Evolutionary conservation across 2,329 filamentous ascomycete species (phyloP).

Genomic region (Cercospora nicotianae): DNA sequence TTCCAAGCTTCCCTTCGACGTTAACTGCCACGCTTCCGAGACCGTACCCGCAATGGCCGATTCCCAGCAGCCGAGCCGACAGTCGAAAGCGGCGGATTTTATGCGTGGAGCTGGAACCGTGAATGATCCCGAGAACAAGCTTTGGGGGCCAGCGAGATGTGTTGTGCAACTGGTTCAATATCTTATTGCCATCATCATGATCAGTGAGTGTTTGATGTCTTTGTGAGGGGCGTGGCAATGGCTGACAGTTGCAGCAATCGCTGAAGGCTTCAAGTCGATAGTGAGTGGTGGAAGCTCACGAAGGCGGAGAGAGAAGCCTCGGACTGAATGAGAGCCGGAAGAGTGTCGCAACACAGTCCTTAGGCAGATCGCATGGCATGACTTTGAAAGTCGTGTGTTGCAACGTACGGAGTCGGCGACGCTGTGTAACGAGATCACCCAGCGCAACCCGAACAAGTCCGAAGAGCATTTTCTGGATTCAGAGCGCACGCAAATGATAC

Average conservation of each 20-base stretch:
- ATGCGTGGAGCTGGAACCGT: constrained; percentile 31
- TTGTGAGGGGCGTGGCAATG: too few relatives aligned
- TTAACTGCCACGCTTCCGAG: not conserved
- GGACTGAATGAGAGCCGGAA: not conserved
- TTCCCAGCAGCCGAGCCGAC: constrained; percentile 12
- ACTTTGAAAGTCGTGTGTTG: not conserved
- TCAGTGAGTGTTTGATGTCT: constrained; percentile 24
- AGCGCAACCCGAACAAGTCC: constrained; percentile 23
- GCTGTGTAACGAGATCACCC: not conserved
- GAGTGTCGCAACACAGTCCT: not conserved
- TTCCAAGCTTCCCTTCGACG: not conserved
- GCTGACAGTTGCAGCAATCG: constrained; percentile 24
- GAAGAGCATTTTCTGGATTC: not conserved
- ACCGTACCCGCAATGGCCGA: constrained; percentile 9
- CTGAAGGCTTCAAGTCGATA: constrained; percentile 28
- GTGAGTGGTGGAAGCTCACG: constrained; percentile 23
- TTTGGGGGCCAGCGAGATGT: constrained; percentile 33
- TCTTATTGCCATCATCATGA: constrained; percentile 31
- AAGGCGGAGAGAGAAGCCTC: constrained; percentile 15
- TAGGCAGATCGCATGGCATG: constrained; percentile 4
- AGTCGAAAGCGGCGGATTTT: constrained; percentile 28
- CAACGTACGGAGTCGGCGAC: constrained; percentile 5
- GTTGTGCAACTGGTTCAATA: constrained; percentile 32
- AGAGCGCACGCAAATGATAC: not conserved
- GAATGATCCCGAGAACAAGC: constrained; percentile 30